Evolutionary conservation across 805 yeast species (phyloP).

Genomic region (Zygotorulaspora florentina): DNA sequence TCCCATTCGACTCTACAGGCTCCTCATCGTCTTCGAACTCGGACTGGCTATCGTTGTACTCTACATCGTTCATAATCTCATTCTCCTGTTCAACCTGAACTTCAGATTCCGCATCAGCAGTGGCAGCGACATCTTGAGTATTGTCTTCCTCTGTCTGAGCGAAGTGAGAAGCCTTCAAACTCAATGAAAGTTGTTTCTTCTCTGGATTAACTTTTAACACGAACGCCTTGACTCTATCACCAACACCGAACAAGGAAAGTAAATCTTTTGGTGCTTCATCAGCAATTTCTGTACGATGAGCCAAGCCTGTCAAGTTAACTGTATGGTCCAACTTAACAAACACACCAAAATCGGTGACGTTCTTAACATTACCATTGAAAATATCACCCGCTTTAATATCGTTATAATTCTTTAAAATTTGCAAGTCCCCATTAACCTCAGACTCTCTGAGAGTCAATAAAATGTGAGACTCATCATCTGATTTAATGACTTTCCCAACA

Average conservation of each 20-base stretch:
- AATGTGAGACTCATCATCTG: constrained; percentile 59
- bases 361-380: constrained; percentile 72
- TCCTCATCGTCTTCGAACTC: constrained; percentile 35
- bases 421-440: constrained; percentile 67
- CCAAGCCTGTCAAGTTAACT: constrained; percentile 72
- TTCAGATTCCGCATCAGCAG: constrained; percentile 15
- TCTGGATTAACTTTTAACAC: constrained; percentile 56
- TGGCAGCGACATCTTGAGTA: constrained; percentile 21
- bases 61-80: constrained; percentile 30
- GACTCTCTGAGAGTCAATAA: constrained; percentile 77
- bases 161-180: constrained; percentile 94
- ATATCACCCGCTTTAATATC: constrained; percentile 68
- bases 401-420: constrained; percentile 54
- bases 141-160: constrained; percentile 36
- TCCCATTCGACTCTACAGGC: constrained; percentile 32
- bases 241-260: constrained; percentile 68
- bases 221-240: constrained; percentile 87
- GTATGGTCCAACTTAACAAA: constrained; percentile 79
- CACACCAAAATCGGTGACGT: constrained; percentile 84
- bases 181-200: constrained; percentile 76
- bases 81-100: constrained; percentile 25
- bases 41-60: constrained; percentile 30
- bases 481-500: constrained; percentile 62
- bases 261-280: constrained; percentile 59
- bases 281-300: constrained; percentile 81